Evolutionary conservation across 176 grass and related monocot species (phyloP).

Genomic region (Triticum monococcum): DNA sequence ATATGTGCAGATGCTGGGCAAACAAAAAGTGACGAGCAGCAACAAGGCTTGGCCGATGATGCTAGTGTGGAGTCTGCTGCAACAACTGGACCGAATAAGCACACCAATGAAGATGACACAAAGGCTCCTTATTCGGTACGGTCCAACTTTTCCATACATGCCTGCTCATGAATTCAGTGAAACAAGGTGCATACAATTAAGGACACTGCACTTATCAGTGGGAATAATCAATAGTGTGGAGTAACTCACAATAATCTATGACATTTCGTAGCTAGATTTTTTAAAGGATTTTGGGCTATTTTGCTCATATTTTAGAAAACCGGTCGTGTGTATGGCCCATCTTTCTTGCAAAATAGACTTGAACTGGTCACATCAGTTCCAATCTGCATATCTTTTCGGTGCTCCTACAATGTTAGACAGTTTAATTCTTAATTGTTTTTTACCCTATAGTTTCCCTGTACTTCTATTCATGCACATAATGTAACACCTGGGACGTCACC

Average conservation of each 20-base stretch:
- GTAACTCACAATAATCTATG: not conserved
- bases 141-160: not conserved
- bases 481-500: not conserved
- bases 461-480: not conserved
- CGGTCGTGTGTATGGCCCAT: not conserved
- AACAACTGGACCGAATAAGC: conserved; percentile 60
- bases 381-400: no score
- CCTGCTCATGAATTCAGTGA: not conserved
- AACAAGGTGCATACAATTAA: not conserved
- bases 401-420: not conserved
- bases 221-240: not conserved
- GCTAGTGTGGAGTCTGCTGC: conserved; percentile 43
- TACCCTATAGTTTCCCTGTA: not conserved
- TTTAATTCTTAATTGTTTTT: not conserved
- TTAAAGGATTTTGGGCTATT: not conserved
- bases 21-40: conserved; percentile 75
- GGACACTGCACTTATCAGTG: not conserved
- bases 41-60: conserved; percentile 61
- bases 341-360: no score
- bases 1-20: conserved; percentile 53
- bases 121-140: conserved; percentile 63
- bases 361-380: no score
- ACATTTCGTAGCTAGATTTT: not conserved
- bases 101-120: conserved; percentile 68
- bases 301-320: conserved; percentile 6